Conservation (phyloP, 2,329 filamentous ascomycete genomes). For the Alternaria brassicicola region DNA sequence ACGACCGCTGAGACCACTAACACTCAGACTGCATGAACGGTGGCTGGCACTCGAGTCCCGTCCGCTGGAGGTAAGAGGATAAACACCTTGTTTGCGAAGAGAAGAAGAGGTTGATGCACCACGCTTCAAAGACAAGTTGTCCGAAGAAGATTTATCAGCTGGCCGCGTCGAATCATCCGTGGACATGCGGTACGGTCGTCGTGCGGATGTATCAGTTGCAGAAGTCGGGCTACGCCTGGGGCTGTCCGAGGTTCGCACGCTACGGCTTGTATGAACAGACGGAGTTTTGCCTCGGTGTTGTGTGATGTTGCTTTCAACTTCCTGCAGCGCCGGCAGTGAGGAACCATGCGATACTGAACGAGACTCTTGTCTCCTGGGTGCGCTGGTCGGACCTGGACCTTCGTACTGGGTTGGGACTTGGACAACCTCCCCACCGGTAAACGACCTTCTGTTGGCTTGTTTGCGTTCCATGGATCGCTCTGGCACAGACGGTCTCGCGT, state of each 20-base stretch:
- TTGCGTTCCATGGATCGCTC: constrained; percentile 31
- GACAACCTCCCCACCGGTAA: constrained; percentile 11
- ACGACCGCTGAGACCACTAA: constrained; percentile 33
- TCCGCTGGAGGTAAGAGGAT: constrained; percentile 40
- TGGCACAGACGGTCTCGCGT: constrained; percentile 22
- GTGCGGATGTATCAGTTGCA: constrained; percentile 20
- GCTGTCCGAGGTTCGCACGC: constrained; percentile 20
- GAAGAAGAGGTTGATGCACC: constrained; percentile 42
- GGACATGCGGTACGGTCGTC: constrained; percentile 28
- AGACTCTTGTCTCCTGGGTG: constrained; percentile 29
- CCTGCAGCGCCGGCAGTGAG: constrained; percentile 39
- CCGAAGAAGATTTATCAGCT: constrained; percentile 30
- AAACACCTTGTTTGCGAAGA: constrained; percentile 35
- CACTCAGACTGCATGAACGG: constrained; percentile 30
- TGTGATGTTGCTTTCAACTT: constrained; percentile 27
- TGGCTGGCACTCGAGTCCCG: constrained; percentile 44
- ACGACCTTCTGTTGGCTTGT: constrained; percentile 24
- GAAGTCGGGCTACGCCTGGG: constrained; percentile 26
- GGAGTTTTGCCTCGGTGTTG: constrained; percentile 12
- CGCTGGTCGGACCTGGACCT: constrained; percentile 12
- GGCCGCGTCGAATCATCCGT: constrained; percentile 30
- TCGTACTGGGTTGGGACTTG: constrained; percentile 6
- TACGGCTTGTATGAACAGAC: constrained; percentile 10
- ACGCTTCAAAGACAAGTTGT: constrained; percentile 41
- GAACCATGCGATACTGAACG: constrained; percentile 31